Conservation (phyloP, 1,284 basidiomycete genomes). For the Termitomyces sp. region DNA sequence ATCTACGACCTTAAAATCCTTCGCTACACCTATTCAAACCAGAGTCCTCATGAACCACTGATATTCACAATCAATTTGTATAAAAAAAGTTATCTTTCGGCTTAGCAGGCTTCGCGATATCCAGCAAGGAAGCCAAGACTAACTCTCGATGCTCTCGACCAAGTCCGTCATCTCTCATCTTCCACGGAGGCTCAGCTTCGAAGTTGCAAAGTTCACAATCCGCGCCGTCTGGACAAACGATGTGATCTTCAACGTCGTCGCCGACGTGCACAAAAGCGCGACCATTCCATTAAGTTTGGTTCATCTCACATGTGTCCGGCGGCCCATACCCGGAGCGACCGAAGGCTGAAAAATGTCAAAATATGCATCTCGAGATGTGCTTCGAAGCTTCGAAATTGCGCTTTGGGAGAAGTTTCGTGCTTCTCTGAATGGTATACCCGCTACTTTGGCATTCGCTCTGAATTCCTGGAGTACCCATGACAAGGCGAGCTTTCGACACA, state of each 20-base stretch:
- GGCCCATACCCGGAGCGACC: neutral
- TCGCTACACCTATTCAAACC: neutral
- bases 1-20: neutral
- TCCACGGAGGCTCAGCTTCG: neutral
- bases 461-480: neutral
- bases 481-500: neutral
- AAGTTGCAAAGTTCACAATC: neutral
- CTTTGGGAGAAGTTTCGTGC: neutral
- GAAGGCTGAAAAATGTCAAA: neutral
- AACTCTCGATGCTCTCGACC: neutral
- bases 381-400: neutral
- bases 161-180: neutral
- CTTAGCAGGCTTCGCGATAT: neutral
- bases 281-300: conserved; percentile 3
- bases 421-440: conserved; percentile 7
- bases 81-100: neutral
- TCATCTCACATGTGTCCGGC: conserved; percentile 5
- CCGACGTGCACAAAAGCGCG: neutral
- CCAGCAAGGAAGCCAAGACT: neutral
- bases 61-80: neutral
- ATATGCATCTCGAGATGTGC: no score
- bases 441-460: conserved; percentile 7
- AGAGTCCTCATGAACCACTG: neutral
- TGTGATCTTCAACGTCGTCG: neutral
- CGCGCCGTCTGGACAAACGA: neutral